Evolutionary conservation across 208 protist genomes (phyloP).

Genomic region (Polymyxa betae): DNA sequence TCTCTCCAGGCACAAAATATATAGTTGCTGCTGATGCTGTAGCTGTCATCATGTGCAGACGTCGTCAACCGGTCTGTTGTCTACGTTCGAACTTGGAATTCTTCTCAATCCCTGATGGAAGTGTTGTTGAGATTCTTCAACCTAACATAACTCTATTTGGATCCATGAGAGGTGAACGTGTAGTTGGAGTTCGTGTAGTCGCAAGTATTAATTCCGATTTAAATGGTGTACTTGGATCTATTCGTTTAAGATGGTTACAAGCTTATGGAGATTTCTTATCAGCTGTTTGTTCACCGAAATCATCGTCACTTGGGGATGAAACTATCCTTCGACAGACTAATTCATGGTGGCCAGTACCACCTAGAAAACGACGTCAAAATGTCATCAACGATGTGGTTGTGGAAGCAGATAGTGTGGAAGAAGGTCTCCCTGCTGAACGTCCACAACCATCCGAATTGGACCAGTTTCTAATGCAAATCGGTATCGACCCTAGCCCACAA

Average conservation of each 20-base stretch:
- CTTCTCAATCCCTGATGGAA: background rate
- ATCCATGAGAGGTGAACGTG: background rate
- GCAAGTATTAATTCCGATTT: background rate
- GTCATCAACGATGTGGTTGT: background rate
- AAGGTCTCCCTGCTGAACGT: background rate
- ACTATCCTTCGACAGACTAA: background rate
- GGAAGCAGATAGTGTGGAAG: background rate
- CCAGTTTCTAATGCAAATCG: background rate
- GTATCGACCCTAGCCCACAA: background rate
- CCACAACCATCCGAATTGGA: background rate
- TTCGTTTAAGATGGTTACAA: background rate
- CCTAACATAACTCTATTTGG: background rate
- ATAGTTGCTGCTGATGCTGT: background rate
- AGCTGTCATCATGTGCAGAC: conserved; percentile 30
- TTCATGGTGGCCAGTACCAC: background rate
- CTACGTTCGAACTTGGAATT: background rate
- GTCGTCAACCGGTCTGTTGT: conserved; percentile 23
- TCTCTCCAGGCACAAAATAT: background rate
- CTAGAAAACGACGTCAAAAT: background rate
- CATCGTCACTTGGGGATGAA: background rate
- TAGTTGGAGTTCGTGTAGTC: conserved; percentile 8
- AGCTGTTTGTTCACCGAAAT: background rate
- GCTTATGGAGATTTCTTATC: background rate
- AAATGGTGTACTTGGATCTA: background rate
- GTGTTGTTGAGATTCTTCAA: background rate